Evolutionary conservation across 176 grass and related monocot species (phyloP), one percentile per base, ranked within the genome.

Genomic region (maize (Zea mays)): DNA sequence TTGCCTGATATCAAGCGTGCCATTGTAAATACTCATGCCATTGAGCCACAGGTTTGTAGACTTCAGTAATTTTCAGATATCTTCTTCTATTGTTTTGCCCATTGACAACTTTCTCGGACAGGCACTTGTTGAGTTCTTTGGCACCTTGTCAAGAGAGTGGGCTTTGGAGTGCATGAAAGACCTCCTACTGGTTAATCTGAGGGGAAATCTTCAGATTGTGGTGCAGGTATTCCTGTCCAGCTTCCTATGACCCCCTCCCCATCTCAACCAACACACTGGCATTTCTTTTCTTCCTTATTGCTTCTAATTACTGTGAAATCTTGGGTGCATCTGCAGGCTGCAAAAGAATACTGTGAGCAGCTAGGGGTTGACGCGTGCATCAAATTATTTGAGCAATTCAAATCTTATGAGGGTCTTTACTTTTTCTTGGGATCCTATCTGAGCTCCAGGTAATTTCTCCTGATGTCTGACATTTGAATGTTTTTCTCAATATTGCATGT

Each of bases 111-210:
- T 69, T 78, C 52, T 77, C 71, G 33, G 5, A 44, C 82, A 97
- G 91, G 75, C 95, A 44, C 90, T 97, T 35, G 95, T 97, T 36
- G 95, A 97, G 85, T 97, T 97, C 82, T 97, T 97, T 81, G 91
- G 95, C 49, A 97, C 95, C 20, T 70, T 97, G 77, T 92, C 95
- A 39, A 92, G 49, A 73, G 95, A 94, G 76, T 97, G 95, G 95
- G 95, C 95, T 61, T 62, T 97, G 54, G 95, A 97, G 79, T 97
- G 95, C 85, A 94, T 97, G 95, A 97, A 94, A 65, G 95, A 97
- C 54, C 95, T 97, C 84, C 87, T 97, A 20, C 51, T 94, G 16
- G 95, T 92, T 52, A 94, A 97, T 81, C 80, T 91, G 48, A 90
- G 91, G 86, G 95, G 91, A 62, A 97, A 97, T 84, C 89, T 97